These are phyloP conservation scores for Oryza punctata DNA, from an alignment of 176 grass and related monocot species.

Conservation along the genomic window DNA sequence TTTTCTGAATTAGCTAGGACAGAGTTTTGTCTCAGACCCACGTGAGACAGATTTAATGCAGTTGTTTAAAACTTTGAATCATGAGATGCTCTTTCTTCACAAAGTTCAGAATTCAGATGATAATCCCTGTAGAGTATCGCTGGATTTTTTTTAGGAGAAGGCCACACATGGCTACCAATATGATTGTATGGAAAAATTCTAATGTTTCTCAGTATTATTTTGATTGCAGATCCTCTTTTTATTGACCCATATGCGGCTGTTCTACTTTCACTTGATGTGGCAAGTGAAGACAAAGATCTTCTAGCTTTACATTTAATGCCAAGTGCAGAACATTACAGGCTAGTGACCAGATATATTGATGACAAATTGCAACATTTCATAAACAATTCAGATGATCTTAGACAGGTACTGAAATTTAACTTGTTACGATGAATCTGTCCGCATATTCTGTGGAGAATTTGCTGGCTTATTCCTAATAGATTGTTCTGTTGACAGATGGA, in stretches of 20 bases:
- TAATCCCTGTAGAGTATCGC: not conserved
- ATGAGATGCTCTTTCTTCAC: not conserved
- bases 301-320: slow-evolving; percentile 31
- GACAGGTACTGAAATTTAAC: slow-evolving; percentile 71
- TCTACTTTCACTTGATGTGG: slow-evolving; percentile 57
- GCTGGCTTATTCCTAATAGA: slow-evolving; percentile 80
- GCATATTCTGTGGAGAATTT: slow-evolving; percentile 21
- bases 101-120: not conserved
- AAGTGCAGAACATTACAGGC: slow-evolving; percentile 49
- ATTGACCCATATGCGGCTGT: slow-evolving; percentile 80
- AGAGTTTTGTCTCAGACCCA: not conserved
- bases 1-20: slow-evolving; percentile 11
- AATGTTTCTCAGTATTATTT: slow-evolving; percentile 18
- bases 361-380: slow-evolving; percentile 69
- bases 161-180: not conserved
- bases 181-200: not conserved
- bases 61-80: not conserved
- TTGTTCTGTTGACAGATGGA: slow-evolving; percentile 97
- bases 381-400: slow-evolving; percentile 57
- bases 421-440: slow-evolving; percentile 16
- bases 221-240: slow-evolving; percentile 77
- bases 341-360: slow-evolving; percentile 82
- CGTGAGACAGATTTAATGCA: not conserved
- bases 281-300: slow-evolving; percentile 30
- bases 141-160: not conserved